phyloP scores from a whole-genome alignment of 148 eudicot species.

The Heliamphora exappendiculata region DNA sequence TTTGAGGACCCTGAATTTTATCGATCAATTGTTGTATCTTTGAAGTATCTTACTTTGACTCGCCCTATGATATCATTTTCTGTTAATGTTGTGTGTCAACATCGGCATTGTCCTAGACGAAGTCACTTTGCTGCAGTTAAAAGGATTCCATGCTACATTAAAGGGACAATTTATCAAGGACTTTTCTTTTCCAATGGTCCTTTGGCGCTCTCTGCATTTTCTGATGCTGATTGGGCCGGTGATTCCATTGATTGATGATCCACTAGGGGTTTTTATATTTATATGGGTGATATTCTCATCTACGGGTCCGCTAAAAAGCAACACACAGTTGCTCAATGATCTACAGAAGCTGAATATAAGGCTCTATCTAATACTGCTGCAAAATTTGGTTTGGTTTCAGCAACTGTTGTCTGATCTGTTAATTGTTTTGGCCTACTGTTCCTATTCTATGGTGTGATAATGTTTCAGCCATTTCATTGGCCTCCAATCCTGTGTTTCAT shows the following conservation, averaged over 20 bases:
- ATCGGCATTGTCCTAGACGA: neutral
- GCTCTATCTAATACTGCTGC: neutral
- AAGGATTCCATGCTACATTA: neutral
- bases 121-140: neutral
- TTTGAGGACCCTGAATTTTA: neutral
- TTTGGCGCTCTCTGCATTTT: neutral
- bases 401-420: neutral
- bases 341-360: neutral
- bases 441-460: neutral
- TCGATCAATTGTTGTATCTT: neutral
- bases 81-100: neutral
- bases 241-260: neutral
- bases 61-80: neutral
- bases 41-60: neutral
- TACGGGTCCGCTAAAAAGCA: neutral
- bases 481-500: neutral
- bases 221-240: neutral
- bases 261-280: neutral
- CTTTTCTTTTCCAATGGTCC: neutral
- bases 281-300: neutral
- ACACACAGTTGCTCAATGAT: neutral
- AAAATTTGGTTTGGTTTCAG: neutral
- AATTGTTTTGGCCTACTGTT: neutral
- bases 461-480: neutral
- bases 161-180: neutral